These are phyloP conservation scores for Metrosideros polymorpha DNA, from an alignment of 441 rosid genomes.

Conservation along the genomic window DNA sequence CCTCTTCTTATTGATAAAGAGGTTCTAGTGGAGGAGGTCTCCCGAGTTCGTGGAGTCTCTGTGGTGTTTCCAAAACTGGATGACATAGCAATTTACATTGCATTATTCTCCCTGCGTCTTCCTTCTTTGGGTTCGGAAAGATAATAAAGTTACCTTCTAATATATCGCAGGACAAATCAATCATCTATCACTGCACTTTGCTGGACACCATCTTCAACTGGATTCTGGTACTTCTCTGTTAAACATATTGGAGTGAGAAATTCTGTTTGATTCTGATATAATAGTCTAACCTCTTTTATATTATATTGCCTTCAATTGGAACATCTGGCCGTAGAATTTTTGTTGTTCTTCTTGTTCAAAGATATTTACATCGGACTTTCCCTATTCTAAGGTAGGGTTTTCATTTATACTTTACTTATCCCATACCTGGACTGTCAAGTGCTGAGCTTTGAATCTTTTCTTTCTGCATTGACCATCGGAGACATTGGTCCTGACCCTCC, in stretches of 20 bases:
- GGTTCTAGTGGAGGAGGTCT: constrained; percentile 46
- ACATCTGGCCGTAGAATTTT: not conserved
- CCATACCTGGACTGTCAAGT: not conserved
- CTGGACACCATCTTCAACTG: constrained; percentile 64
- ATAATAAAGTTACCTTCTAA: not conserved
- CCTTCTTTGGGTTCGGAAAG: not conserved
- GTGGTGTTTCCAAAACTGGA: constrained; percentile 33
- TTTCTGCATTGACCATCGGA: not conserved
- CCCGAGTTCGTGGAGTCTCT: constrained; percentile 34
- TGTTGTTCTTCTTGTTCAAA: not conserved
- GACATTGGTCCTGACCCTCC: not conserved
- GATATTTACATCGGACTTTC: not conserved
- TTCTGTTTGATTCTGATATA: not conserved
- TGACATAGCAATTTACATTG: not conserved
- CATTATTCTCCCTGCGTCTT: not conserved
- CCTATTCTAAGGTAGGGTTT: not conserved
- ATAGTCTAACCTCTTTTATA: not conserved
- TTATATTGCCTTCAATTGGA: not conserved
- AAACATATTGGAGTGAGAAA: not conserved
- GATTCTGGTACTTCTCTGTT: constrained; percentile 54
- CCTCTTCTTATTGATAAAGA: constrained; percentile 62
- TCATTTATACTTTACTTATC: not conserved
- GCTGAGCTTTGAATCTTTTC: not conserved
- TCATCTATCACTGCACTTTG: constrained; percentile 23
- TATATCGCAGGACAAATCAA: constrained; percentile 27